Evolutionary conservation across 345 rosid species (phyloP).

Genomic region (Pistacia atlantica): DNA sequence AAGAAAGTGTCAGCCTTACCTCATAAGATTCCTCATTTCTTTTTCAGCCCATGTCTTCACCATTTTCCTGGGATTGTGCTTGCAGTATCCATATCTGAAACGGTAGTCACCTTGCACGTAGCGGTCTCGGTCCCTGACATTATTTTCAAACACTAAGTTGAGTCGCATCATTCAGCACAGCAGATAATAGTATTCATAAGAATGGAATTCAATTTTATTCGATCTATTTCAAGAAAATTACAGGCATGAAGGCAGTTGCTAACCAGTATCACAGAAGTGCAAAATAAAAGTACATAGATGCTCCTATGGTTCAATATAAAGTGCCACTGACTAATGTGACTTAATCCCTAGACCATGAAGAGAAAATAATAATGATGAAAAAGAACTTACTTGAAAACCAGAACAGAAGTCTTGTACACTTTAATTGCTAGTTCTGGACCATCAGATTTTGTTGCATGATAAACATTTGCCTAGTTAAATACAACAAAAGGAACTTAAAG

Average conservation of each 20-base stretch:
- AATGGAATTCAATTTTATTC: neutral
- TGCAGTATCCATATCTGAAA: slow-evolving; percentile 89
- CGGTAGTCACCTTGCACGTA: slow-evolving; percentile 98
- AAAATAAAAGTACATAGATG: neutral
- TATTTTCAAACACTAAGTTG: slow-evolving; percentile 13
- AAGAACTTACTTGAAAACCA: slow-evolving; percentile 71
- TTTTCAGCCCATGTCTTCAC: slow-evolving; percentile 99
- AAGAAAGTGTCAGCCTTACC: slow-evolving; percentile 38
- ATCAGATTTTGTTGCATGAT: slow-evolving; percentile 88
- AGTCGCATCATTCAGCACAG: slow-evolving; percentile 1
- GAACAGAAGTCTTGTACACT: slow-evolving; percentile 90
- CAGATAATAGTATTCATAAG: neutral
- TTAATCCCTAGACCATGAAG: neutral
- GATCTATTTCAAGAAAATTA: neutral
- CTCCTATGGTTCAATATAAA: neutral
- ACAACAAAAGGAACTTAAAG: slow-evolving; percentile 9
- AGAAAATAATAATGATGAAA: neutral
- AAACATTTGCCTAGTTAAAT: slow-evolving; percentile 80
- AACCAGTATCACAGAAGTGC: neutral
- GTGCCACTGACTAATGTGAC: neutral
- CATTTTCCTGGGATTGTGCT: slow-evolving; percentile 98
- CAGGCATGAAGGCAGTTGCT: neutral
- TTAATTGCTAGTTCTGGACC: slow-evolving; percentile 88
- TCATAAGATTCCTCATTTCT: slow-evolving; percentile 92
- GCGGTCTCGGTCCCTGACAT: slow-evolving; percentile 85